A percentile compares a stretch with the other conserved stretches of the same genome.
Conservation (phyloP, 2,329 filamentous ascomycete species). For the Penicillium sp. region DNA sequence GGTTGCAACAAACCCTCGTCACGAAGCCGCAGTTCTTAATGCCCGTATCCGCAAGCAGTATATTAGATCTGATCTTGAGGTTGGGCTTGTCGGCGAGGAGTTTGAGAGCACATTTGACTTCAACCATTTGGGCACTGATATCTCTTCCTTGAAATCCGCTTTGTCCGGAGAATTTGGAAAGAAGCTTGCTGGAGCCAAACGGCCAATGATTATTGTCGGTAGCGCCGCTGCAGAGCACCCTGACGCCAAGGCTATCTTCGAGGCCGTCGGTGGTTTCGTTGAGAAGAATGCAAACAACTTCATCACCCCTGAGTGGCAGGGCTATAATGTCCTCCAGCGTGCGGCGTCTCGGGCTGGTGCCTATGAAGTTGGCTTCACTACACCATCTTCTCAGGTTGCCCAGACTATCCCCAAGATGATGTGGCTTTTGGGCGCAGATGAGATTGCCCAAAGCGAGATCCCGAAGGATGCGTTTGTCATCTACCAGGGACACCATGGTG, state of each 20-base stretch:
- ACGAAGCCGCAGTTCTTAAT: slow-evolving; percentile 93
- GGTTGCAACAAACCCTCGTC: slow-evolving; percentile 89
- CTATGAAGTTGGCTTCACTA: slow-evolving; percentile 92
- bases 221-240: slow-evolving; percentile 87
- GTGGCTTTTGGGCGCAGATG: slow-evolving; percentile 94
- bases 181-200: slow-evolving; percentile 82
- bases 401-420: slow-evolving; percentile 89
- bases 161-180: slow-evolving; percentile 87
- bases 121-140: slow-evolving; percentile 79
- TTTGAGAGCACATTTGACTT: slow-evolving; percentile 96
- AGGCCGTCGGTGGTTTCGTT: slow-evolving; percentile 83
- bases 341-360: slow-evolving; percentile 89
- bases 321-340: slow-evolving; percentile 94
- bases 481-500: slow-evolving; percentile 98
- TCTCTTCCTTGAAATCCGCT: slow-evolving; percentile 76
- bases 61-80: slow-evolving; percentile 89
- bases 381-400: slow-evolving; percentile 76
- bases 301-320: slow-evolving; percentile 87
- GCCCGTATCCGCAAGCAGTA: slow-evolving; percentile 97
- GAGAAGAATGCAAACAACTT: slow-evolving; percentile 92
- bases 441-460: slow-evolving; percentile 79
- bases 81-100: slow-evolving; percentile 84
- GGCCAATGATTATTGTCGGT: slow-evolving; percentile 94
- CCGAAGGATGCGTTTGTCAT: slow-evolving; percentile 95
- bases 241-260: slow-evolving; percentile 90